Evolutionary conservation across 805 yeast genomes (phyloP), one percentile per base, ranked within the genome.

Genomic region (Millerozyma miso): DNA sequence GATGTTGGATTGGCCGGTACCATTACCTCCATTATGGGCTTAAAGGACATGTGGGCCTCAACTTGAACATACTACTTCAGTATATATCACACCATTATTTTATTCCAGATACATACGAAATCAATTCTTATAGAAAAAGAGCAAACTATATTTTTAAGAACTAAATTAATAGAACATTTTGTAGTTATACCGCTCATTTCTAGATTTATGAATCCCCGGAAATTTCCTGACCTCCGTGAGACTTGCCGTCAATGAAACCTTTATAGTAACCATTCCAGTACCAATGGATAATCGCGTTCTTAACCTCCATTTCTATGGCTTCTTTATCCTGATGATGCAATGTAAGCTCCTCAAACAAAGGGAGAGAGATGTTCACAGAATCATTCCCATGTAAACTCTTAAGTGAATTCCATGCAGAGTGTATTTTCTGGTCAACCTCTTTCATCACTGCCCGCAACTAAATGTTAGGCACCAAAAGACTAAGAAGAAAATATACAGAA

Each of bases 1-100:
- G 73, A 81, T 34, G 78, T 88, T 39, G 97, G 95, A 31, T 66
- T 82, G 44, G 88, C 93, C 32, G 98, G 98, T 59, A 75, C 85
- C 19, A 66, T 86, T 45, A 88, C 97, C 26, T 84, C 96, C 33
- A 46, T 81, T 38, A 70, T 88, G 63, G 96, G 96, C 35, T 69
- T 88, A 41, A 78, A 76, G 58, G 89, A 85, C 54, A 58, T 81
- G 51, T 83, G 95, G 95, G 29, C 32, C 20, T 29, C 48, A 31
- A 40, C 48, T 32, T 32, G 34, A 32, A 32, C 17, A n/a, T 7
- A 15, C 34, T 32, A 13, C 17, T 32, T 6, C 34, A n/a, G 34
- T 32, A 6, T 15, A n/a, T 10, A 23, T 23, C 10, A 6, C 29
- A 23, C n/a, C n/a, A 10, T 13, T 32, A n/a, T 32, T 13, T 32